phyloP scores from a whole-genome alignment of 106 monocot genomes.

The Dioscorea dumetorum region DNA sequence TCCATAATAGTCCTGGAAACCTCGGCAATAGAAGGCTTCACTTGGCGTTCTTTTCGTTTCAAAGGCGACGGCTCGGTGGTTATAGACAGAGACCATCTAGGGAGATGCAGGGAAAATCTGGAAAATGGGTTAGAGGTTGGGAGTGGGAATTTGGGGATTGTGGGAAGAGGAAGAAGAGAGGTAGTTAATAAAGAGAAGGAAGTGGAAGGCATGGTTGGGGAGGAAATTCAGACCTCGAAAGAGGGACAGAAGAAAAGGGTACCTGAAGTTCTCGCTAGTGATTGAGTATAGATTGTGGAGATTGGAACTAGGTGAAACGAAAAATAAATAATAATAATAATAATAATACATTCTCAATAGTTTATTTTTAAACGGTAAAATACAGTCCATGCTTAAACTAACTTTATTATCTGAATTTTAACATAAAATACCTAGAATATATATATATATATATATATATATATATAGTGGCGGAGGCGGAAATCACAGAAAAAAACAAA shows the following conservation, averaged over 20 bases:
- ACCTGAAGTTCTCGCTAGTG: no score
- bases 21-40: conserved; percentile 71
- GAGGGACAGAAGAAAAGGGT: not conserved
- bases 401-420: no score
- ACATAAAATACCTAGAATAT: no score
- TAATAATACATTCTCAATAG: no score
- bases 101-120: not conserved
- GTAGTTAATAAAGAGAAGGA: not conserved
- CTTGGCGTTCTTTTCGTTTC: not conserved
- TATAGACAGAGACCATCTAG: conserved; percentile 25
- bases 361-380: no score
- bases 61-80: conserved; percentile 13
- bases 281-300: no score
- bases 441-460: no score
- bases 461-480: no score
- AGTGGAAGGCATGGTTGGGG: not conserved
- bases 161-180: not conserved
- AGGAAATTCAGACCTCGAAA: not conserved
- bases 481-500: no score
- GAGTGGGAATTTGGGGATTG: not conserved
- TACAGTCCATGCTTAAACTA: no score
- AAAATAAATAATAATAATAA: no score
- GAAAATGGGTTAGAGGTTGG: not conserved
- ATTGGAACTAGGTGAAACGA: no score
- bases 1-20: conserved; percentile 75